A percentile compares a stretch with the other conserved stretches of the same genome.
phyloP scores from a whole-genome alignment of 345 rosid genomes.

The Rhizophora mangle region DNA sequence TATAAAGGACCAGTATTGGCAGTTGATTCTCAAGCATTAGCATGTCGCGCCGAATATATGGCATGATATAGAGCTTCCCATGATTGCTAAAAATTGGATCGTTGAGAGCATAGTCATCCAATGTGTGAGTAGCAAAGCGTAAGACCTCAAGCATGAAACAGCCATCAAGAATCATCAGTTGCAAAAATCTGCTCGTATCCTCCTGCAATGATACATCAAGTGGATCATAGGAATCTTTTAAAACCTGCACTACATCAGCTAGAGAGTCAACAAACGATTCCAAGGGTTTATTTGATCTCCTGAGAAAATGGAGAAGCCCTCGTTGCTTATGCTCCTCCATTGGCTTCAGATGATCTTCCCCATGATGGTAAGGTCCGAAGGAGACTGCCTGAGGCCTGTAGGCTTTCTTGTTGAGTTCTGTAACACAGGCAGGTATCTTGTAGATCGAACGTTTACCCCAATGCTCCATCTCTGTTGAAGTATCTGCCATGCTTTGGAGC shows the following conservation, averaged over 20 bases:
- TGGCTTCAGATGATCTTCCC: slow-evolving; percentile 22
- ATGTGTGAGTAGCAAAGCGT: not conserved
- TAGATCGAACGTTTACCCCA: slow-evolving; percentile 45
- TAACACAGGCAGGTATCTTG: slow-evolving; percentile 32
- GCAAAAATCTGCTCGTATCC: slow-evolving; percentile 19
- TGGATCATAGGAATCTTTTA: slow-evolving; percentile 30
- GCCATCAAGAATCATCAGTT: slow-evolving; percentile 49
- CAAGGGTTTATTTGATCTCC: slow-evolving; percentile 23
- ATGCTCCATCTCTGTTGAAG: slow-evolving; percentile 8
- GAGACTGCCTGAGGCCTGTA: slow-evolving; percentile 41
- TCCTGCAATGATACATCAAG: slow-evolving; percentile 28
- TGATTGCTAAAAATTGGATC: slow-evolving; percentile 49
- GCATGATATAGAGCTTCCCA: slow-evolving; percentile 37
- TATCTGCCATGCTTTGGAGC: slow-evolving; percentile 14
- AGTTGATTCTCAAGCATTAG: slow-evolving; percentile 54
- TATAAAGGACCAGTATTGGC: slow-evolving; percentile 35
- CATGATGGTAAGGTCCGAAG: slow-evolving; percentile 46
- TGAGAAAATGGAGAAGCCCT: slow-evolving; percentile 34
- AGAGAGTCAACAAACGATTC: slow-evolving; percentile 21
- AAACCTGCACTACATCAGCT: slow-evolving; percentile 13
- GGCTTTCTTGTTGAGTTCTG: slow-evolving; percentile 31
- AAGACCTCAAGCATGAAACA: slow-evolving; percentile 53
- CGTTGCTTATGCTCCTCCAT: slow-evolving; percentile 48
- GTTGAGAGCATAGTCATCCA: slow-evolving; percentile 29
- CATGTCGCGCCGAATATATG: slow-evolving; percentile 46